Evolutionary conservation across 768 basidiomycete genomes (phyloP).

Genomic region (Mycena amicta): DNA sequence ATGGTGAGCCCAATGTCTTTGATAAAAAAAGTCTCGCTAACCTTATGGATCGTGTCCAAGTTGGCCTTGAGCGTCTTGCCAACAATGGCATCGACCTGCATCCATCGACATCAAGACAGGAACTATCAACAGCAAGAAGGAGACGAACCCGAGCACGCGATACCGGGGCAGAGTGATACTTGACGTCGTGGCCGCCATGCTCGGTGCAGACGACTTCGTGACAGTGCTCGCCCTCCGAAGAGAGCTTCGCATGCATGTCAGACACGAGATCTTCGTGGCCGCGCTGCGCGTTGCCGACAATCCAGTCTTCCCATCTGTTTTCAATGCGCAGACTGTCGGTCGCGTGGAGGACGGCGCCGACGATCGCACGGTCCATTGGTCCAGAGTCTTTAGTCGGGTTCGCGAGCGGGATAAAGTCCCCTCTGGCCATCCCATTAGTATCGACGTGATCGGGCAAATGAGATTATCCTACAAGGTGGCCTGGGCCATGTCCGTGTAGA

Average conservation of each 20-base stretch:
- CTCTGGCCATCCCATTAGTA: conserved; percentile 1
- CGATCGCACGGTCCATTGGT: conserved; percentile 2
- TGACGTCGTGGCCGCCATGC: conserved; percentile 9
- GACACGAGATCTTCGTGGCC: conserved; percentile 6
- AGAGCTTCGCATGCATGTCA: conserved; percentile 10
- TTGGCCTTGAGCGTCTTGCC: neutral
- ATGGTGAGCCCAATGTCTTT: too few species aligned
- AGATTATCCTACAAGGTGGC: conserved; percentile 8
- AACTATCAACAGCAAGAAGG: too few species aligned
- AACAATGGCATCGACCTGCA: neutral
- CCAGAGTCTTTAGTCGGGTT: neutral
- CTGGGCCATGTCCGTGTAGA: conserved; percentile 1
- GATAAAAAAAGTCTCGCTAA: too few species aligned
- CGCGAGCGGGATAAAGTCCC: conserved; percentile 1
- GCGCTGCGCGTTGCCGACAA: conserved; percentile 5
- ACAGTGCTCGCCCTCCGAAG: conserved; percentile 14
- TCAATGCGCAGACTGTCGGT: conserved; percentile 5
- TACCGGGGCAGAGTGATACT: conserved; percentile 5
- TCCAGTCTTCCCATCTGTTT: conserved; percentile 10
- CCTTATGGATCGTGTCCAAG: neutral
- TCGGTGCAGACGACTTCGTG: conserved; percentile 15
- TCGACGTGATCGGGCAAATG: conserved; percentile 7
- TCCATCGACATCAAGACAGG: too few species aligned
- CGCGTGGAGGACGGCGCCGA: conserved; percentile 11
- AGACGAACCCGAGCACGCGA: conserved; percentile 14